Evolutionary conservation across 2,329 filamentous ascomycete species (phyloP).

Genomic region (Coleophoma crateriformis): DNA sequence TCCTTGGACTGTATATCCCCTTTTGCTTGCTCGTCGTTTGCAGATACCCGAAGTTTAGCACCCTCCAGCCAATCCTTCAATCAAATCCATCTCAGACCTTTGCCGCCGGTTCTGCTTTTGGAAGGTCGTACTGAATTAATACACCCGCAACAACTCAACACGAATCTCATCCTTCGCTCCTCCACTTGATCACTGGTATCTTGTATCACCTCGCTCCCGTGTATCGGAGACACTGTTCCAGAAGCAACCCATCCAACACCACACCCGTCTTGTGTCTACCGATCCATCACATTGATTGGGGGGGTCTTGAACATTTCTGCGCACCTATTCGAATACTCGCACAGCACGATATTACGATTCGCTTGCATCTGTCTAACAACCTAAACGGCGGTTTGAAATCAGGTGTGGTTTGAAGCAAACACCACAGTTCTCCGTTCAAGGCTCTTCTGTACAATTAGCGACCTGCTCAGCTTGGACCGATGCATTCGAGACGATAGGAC

Average conservation of each 20-base stretch:
- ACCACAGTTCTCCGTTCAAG: conserved; percentile 5
- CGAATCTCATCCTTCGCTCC: conserved; percentile 9
- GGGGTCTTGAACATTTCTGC: conserved; percentile 13
- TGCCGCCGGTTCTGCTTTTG: conserved; percentile 10
- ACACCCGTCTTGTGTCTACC: conserved; percentile 16
- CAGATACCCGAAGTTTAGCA: conserved; percentile 32
- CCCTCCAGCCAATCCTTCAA: conserved; percentile 81
- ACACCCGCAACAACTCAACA: conserved; percentile 8
- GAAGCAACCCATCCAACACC: conserved; percentile 20
- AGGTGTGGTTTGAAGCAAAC: conserved; percentile 15
- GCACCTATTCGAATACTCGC: conserved; percentile 21
- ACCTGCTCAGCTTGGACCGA: conserved; percentile 8
- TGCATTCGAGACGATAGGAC: conserved; percentile 18
- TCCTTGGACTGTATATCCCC: conserved; percentile 3
- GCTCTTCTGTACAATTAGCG: conserved; percentile 13
- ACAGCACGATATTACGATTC: conserved; percentile 19
- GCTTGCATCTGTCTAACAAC: conserved; percentile 13
- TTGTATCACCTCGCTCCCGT: conserved; percentile 15
- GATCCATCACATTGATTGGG: conserved; percentile 13
- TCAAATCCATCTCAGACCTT: conserved; percentile 58
- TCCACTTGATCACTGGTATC: conserved; percentile 10
- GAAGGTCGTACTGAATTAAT: conserved; percentile 15
- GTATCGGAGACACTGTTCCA: conserved; percentile 19
- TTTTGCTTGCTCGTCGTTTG: conserved; percentile 9
- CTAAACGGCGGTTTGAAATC: conserved; percentile 10